Percentiles rank a stretch among this genome's conserved stretches.
Evolutionary conservation across 352 stramenopile species (phyloP).

Genomic region (Blastocystis sp.): DNA sequence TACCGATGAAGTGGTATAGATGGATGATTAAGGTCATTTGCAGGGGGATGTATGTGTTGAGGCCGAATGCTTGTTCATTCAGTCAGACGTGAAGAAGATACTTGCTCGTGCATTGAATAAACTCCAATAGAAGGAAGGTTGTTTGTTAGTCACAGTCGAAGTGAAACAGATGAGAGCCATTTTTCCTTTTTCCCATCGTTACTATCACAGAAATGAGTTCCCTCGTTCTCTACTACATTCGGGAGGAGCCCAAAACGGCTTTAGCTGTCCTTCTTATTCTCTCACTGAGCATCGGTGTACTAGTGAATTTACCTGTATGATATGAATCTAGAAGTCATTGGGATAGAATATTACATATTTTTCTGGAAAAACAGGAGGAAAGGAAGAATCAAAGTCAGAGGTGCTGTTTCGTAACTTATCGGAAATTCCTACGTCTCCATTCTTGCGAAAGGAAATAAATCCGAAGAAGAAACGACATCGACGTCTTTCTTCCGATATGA

Average conservation of each 20-base stretch:
- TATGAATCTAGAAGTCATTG: background rate
- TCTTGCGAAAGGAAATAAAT: background rate
- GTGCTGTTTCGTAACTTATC: background rate
- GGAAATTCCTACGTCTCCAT: background rate
- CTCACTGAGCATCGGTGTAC: background rate
- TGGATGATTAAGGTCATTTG: background rate
- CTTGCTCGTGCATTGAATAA: constrained; percentile 28
- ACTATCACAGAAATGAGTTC: background rate
- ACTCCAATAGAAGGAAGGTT: constrained; percentile 7
- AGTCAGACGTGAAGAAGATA: constrained; percentile 40
- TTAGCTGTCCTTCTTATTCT: constrained; percentile 1
- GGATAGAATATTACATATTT: constrained; percentile 10
- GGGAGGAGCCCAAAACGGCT: constrained; percentile 5
- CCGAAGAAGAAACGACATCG: background rate
- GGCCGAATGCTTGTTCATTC: constrained; percentile 52
- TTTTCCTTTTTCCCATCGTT: background rate
- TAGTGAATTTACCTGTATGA: constrained; percentile 15
- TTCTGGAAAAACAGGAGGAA: background rate
- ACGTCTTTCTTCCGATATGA: background rate
- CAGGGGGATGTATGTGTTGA: constrained; percentile 51
- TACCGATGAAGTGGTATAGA: constrained; percentile 24
- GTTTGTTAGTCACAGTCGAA: background rate
- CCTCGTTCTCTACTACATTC: background rate
- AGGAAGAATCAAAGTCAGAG: background rate
- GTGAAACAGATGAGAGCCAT: background rate